phyloP scores from a whole-genome alignment of 768 basidiomycete genomes.

The Cystofilobasidium macerans region DNA sequence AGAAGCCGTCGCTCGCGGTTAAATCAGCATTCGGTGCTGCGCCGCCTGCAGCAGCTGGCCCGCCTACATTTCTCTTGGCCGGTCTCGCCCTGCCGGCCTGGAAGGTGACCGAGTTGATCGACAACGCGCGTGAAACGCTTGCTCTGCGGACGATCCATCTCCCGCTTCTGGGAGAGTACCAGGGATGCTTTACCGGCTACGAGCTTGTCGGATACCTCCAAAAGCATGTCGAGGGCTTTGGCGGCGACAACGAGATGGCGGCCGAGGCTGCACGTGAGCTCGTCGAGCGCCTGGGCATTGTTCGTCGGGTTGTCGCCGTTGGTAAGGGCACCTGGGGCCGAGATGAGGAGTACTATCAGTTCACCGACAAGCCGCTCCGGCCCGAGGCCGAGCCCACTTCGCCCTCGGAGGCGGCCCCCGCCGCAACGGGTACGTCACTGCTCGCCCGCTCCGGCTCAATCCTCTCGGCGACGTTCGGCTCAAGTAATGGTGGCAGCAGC shows the following conservation, averaged over 20 bases:
- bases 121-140: not conserved
- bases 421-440: not conserved
- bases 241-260: conserved; percentile 9
- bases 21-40: not conserved
- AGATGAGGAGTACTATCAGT: conserved; percentile 22
- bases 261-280: conserved; percentile 17
- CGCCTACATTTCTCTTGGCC: conserved; percentile 15
- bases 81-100: conserved; percentile 13
- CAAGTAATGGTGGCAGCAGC: not conserved
- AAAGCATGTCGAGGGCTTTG: conserved; percentile 12
- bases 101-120: conserved; percentile 5
- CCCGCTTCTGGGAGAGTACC: conserved; percentile 21
- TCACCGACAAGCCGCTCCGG: conserved; percentile 9
- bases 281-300: conserved; percentile 15
- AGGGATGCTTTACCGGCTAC: conserved; percentile 16
- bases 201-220: conserved; percentile 19
- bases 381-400: not conserved
- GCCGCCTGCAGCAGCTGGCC: not conserved
- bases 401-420: not conserved
- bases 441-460: conserved; percentile 19
- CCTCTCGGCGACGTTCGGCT: not conserved
- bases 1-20: conserved; percentile 9
- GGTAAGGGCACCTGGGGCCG: conserved; percentile 22
- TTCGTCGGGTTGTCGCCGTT: conserved; percentile 12
- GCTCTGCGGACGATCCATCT: conserved; percentile 8